Evolutionary conservation across 2,329 filamentous ascomycete genomes (phyloP).

Genomic region (Trichoderma sp.): DNA sequence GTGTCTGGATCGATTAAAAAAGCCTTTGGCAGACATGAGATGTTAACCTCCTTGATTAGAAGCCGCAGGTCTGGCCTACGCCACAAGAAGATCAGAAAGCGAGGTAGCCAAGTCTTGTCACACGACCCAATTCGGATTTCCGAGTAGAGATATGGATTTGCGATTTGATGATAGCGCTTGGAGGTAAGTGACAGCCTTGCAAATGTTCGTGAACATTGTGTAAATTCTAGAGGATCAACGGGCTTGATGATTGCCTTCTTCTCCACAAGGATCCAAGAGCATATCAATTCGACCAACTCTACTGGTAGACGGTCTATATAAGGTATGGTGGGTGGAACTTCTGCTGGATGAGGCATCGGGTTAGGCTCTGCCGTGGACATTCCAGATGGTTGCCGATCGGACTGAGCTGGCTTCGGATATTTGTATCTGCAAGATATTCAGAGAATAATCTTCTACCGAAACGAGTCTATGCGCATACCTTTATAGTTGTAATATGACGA

Average conservation of each 20-base stretch:
- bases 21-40: neutral
- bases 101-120: neutral
- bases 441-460: neutral
- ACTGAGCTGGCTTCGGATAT: neutral
- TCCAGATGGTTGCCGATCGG: neutral
- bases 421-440: neutral
- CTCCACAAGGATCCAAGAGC: neutral
- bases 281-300: neutral
- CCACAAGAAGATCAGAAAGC: neutral
- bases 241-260: neutral
- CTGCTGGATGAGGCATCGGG: neutral
- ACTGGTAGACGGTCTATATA: neutral
- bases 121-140: neutral
- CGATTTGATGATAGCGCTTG: neutral
- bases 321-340: neutral
- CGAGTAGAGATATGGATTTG: neutral
- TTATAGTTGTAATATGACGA: neutral
- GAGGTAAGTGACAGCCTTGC: neutral
- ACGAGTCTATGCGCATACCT: neutral
- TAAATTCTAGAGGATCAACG: neutral
- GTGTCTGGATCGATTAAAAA: neutral
- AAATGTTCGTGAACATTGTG: constrained; percentile 10
- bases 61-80: neutral
- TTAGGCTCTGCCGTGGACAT: neutral
- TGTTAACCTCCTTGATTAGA: neutral